Evolutionary conservation across 331 rosid species (phyloP), one percentile per base, ranked within the genome.

Genomic region (Acacia concinna): DNA sequence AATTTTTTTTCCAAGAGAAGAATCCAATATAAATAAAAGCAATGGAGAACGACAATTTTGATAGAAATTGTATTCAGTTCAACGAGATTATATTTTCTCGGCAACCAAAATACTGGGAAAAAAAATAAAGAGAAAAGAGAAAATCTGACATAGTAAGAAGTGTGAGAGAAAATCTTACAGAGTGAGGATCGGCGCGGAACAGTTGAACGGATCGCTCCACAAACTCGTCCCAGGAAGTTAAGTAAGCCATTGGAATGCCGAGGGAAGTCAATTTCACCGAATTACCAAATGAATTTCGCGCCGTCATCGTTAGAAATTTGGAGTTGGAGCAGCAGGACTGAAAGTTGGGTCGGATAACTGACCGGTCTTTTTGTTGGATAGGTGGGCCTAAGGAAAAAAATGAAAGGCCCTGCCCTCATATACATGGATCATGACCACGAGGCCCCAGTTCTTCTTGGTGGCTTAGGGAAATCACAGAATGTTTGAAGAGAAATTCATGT

Each of bases 211-310:
- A 88, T 78, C 95, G 90, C 32, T 90, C 95, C 25, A 85, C 87
- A 82, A 90, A 90, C 75, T 90, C 95, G 46, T 90, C 93, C 93
- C 91, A 88, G 14, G 95, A 91, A 40, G 87, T 71, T 12, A 91
- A 49, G 75, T 85, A 88, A 8, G 87, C 95, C 95, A 90, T 88
- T 46, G 71, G 68, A 80, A 15, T 79, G 47, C 40, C 1, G 21
- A 11, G 25, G 20, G 25, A 37, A 5, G 35, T 63, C 12, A 57
- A 27, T 57, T 38, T 56, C 46, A 65, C 17, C 71, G 23, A 68
- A 38, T 59, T 27, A 14, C 38, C 2, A 9, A 6, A 13, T 14
- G 54, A 40, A 12, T 25, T 69, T 43, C 7, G 38, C 23, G 74
- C 74, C 21, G 57, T 14, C 23, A 57, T 68, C 74, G 23, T 25